Base-by-base conservation (phyloP, 2,329 filamentous ascomycete genomes). In the Balansia obtecta region DNA sequence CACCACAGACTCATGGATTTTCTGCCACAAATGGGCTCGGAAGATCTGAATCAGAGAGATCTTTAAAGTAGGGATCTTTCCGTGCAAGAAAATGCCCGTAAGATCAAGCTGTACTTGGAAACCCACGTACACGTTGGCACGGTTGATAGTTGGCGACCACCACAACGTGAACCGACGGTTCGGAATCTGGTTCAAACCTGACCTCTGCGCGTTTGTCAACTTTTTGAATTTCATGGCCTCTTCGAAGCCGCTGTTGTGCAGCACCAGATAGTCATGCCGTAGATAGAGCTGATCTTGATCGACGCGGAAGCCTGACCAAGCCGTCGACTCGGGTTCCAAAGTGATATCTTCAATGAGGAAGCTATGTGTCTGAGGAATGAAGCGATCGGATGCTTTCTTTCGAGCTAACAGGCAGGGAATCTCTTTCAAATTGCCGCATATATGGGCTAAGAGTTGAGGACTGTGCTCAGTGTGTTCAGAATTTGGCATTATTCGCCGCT, bases 21-120 rank as follows among this genome's bases (percentile, higher is more conserved):
- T 98, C 68, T 98, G 93, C 93, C 93, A 98, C 74, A 98, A 83
- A 80, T 98, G 93, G 48, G 94, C 93, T 65, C 93, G 85, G 86
- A 98, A 98, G 60, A 98, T 98, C 65, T 98, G 93, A 54, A 98
- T 98, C 49, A 98, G 74, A 0, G 90, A 96, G 55, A 98, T 98
- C 71, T 98, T 98, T 42, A 98, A 71, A 0, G 93, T 98, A 0
- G 93, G 94, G 51, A 98, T 98, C 71, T 98, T 98, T 60, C 93
- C 93, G 73, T 98, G 94, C 64, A 98, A 76, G 81, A 98, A 98
- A 54, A 98, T 98, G 65, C 93, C 93, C 1, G 94, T 98, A 51
- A 98, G 71, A 77, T 98, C 93, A 47, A 98, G 79, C 63, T 98
- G 93, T 32, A 98, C 93, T 64, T 97, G 91, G 84, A 98, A 98